These are phyloP conservation scores for Primulina tabacum DNA, from an alignment of 257 asterid species.

Conservation along the genomic window DNA sequence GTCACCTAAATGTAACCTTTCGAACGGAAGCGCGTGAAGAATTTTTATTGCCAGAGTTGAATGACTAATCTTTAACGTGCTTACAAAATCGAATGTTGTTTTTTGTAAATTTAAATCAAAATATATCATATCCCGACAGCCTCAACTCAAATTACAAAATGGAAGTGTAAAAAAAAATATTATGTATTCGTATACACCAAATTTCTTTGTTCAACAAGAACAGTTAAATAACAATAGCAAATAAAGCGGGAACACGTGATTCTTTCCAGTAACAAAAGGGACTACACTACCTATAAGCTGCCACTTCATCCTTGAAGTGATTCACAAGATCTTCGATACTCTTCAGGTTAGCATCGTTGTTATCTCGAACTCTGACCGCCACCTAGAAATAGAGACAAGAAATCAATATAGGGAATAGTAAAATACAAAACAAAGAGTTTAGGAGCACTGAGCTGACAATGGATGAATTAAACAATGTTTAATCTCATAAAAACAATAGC, in stretches of 20 bases:
- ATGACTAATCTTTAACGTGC: background rate
- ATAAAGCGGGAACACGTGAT: background rate
- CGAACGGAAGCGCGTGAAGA: too few relatives aligned
- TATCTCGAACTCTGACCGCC: constrained; percentile 72
- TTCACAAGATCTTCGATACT: constrained; percentile 56
- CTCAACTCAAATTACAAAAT: too few relatives aligned
- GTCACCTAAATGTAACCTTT: too few relatives aligned
- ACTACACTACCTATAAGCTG: constrained; percentile 48
- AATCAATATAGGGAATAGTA: background rate
- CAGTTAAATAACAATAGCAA: background rate
- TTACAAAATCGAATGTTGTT: background rate
- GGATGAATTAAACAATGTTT: background rate
- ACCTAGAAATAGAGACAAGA: constrained; percentile 40
- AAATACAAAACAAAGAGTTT: constrained; percentile 1
- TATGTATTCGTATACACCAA: too few relatives aligned
- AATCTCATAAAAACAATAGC: background rate
- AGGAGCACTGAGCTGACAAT: background rate
- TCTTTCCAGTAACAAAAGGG: background rate
- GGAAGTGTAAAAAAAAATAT: too few relatives aligned
- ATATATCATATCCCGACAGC: background rate
- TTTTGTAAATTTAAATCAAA: too few relatives aligned
- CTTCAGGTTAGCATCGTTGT: constrained; percentile 37
- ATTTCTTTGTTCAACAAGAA: background rate
- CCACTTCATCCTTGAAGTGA: constrained; percentile 54
- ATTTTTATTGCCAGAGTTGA: background rate